A percentile compares a stretch with the other conserved stretches of the same genome.
phyloP scores from a whole-genome alignment of 306 rosid species.

The Abrus pulchellus region DNA sequence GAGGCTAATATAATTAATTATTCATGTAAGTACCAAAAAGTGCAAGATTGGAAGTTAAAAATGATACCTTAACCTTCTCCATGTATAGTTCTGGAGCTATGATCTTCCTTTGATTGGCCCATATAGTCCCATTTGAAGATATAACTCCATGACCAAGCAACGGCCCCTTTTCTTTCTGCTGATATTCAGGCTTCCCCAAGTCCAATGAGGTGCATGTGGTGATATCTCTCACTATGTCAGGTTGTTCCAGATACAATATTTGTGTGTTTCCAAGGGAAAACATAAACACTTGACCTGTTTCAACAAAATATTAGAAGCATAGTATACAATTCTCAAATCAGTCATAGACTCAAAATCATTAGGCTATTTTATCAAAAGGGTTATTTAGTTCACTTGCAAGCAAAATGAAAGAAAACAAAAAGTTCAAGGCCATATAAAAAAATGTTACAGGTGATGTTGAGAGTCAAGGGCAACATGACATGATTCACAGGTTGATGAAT shows the following conservation, averaged over 20 bases:
- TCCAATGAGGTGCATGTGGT: slow-evolving; percentile 56
- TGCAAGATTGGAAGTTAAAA: no score
- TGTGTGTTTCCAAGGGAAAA: slow-evolving; percentile 62
- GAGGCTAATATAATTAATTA: background rate
- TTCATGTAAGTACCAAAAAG: background rate
- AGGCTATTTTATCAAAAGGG: background rate
- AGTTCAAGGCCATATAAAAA: no score
- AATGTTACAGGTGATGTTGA: no score
- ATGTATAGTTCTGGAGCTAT: slow-evolving; percentile 64
- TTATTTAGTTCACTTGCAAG: background rate
- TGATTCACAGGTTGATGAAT: no score
- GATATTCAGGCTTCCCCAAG: slow-evolving; percentile 56
- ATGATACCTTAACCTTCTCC: slow-evolving; percentile 63
- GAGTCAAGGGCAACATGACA: no score
- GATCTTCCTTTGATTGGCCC: slow-evolving; percentile 60
- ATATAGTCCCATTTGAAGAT: slow-evolving; percentile 55
- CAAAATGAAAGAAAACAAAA: background rate
- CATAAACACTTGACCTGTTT: slow-evolving; percentile 50
- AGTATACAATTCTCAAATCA: background rate
- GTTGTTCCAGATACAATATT: slow-evolving; percentile 48
- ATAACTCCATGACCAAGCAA: slow-evolving; percentile 60
- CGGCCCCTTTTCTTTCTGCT: slow-evolving; percentile 47
- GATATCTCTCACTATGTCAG: slow-evolving; percentile 51
- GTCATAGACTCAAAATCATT: background rate
- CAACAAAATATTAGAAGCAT: background rate